A percentile compares a stretch with the other conserved stretches of the same genome.
These are phyloP conservation scores for Endogone sp. DNA, from an alignment of 192 early-diverging fungal species.

Conservation along the genomic window DNA sequence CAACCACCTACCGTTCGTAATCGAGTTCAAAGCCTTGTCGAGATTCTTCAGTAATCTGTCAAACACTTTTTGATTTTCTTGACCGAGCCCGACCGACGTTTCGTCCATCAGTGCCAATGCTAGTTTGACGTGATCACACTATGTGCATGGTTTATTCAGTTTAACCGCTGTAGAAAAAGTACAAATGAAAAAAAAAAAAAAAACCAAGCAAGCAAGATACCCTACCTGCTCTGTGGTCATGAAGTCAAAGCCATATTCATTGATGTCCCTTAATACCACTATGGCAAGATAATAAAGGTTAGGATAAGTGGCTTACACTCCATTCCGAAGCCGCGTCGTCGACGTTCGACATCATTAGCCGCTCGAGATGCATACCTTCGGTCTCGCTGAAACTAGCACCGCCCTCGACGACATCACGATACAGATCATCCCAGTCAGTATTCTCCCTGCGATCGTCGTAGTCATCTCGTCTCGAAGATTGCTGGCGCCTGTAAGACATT, in stretches of 20 bases:
- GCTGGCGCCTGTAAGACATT: background rate
- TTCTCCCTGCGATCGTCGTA: background rate
- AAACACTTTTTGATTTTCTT: constrained; percentile 67
- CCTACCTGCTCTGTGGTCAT: constrained; percentile 53
- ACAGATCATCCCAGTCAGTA: background rate
- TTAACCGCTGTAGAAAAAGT: too few relatives aligned
- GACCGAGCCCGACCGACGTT: constrained; percentile 58
- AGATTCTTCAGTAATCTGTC: constrained; percentile 48
- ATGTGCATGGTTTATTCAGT: too few relatives aligned
- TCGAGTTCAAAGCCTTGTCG: constrained; percentile 63
- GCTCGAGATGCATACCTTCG: background rate
- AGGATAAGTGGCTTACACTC: background rate
- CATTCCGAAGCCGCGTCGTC: too few relatives aligned
- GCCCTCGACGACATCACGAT: background rate
- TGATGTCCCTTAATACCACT: constrained; percentile 32
- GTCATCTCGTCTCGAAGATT: background rate
- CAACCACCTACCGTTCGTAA: constrained; percentile 53
- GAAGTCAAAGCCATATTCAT: constrained; percentile 50
- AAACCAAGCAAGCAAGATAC: too few relatives aligned
- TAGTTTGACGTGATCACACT: constrained; percentile 72
- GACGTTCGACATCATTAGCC: background rate
- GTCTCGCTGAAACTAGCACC: background rate
- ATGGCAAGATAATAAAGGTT: background rate
- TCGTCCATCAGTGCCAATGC: constrained; percentile 72
- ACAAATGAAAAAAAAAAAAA: too few relatives aligned